These are phyloP conservation scores for Aspergillus olivimuriae DNA, from an alignment of 495 filamentous ascomycete species.

Conservation along the genomic window DNA sequence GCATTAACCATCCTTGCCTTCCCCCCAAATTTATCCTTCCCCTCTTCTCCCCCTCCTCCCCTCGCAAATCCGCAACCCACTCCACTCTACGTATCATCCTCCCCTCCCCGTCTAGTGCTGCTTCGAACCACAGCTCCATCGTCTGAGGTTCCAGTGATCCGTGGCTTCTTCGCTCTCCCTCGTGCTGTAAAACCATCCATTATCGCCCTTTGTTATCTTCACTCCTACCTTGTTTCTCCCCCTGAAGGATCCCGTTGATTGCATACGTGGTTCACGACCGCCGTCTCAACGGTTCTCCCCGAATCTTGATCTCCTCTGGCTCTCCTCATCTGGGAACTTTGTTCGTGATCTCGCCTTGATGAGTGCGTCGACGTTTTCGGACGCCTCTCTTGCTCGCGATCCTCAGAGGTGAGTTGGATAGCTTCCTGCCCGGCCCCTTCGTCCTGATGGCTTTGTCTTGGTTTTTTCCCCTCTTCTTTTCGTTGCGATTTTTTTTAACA, in stretches of 20 bases:
- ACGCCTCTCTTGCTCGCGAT: slow-evolving; percentile 41
- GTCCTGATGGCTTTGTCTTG: too few species aligned
- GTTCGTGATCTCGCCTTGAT: slow-evolving; percentile 35
- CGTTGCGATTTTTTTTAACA: slow-evolving; percentile 7
- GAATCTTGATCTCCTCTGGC: slow-evolving; percentile 18
- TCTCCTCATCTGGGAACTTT: slow-evolving; percentile 10
- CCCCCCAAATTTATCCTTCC: too few species aligned
- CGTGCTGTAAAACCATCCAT: slow-evolving; percentile 13
- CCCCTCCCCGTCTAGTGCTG: slow-evolving; percentile 12
- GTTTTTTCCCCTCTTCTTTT: not conserved
- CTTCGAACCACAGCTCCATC: slow-evolving; percentile 13
- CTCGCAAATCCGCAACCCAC: slow-evolving; percentile 2
- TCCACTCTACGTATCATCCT: slow-evolving; percentile 16
- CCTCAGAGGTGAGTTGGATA: slow-evolving; percentile 26
- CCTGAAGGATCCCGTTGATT: slow-evolving; percentile 15
- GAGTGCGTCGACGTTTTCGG: slow-evolving; percentile 42
- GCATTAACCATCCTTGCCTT: too few species aligned
- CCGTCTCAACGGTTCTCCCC: slow-evolving; percentile 18
- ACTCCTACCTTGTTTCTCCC: slow-evolving; percentile 12
- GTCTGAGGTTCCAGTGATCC: slow-evolving; percentile 14
- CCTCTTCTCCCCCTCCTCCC: slow-evolving; percentile 14
- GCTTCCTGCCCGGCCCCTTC: too few species aligned
- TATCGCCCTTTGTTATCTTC: slow-evolving; percentile 9
- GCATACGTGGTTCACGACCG: slow-evolving; percentile 21
- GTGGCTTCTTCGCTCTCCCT: slow-evolving; percentile 10